Evolutionary conservation across 1,284 basidiomycete species (phyloP), one percentile per base, ranked within the genome.

Genomic region (Sphaerobolus stellatus): DNA sequence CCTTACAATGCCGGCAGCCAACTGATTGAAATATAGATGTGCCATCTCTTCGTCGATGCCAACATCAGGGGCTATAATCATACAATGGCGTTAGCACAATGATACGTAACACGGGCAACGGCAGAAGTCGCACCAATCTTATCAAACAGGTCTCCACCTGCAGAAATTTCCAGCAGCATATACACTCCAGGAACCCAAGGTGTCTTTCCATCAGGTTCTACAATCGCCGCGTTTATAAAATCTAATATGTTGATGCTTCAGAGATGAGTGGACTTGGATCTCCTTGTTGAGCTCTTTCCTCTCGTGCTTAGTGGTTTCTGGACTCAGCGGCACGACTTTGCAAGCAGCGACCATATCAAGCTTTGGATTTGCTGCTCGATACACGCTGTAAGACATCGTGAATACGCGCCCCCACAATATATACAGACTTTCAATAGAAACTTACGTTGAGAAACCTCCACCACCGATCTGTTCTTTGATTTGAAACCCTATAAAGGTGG

Each of bases 111-210:
- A 48, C n/a, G 33, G 24, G 27, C 5, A 64, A 77, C n/a, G n/a
- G n/a, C n/a, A n/a, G n/a, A n/a, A n/a, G n/a, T n/a, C n/a, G 4
- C 64, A 94, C 94, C 90, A 58, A 99, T 98, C 77, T 98, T 98
- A 73, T 99, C 97, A 68, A 99, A 99, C 38, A 99, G 72, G 70
- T 99, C 96, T 0, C 97, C 96, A 43, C 94, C 95, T 1, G 87
- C 87, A 0, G 95, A 96, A 38, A 96, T 76, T 70, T 98, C 96
- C 60, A 99, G 75, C 25, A 98, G 74, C 78, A 99, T 93, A 68
- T 98, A 99, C 40, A 94, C 79, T 0, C 90, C 94, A 0, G 92
- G 88, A 1, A 86, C 71, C 63, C 84, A 91, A 0, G 71, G 66
- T 4, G 75, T 69, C 53, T 79, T 75, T 56, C 83, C 79, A 56